A percentile compares a stretch with the other conserved stretches of the same genome.
phyloP scores from a whole-genome alignment of 768 basidiomycete species.

The Serendipita sp. region DNA sequence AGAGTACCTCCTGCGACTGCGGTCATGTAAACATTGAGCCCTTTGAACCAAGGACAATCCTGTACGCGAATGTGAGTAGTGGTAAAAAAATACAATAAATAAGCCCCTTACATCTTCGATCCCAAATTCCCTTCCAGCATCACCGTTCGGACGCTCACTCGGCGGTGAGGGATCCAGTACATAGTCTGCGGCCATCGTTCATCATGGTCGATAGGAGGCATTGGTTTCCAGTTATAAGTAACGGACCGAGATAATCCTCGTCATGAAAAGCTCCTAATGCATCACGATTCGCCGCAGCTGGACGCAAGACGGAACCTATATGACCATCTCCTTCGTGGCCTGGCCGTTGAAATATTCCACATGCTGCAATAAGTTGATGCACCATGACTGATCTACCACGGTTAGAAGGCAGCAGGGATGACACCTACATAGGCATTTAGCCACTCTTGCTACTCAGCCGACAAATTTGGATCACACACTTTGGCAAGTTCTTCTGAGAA shows the following conservation, averaged over 20 bases:
- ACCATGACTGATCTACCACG: slow-evolving; percentile 47
- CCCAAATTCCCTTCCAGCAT: slow-evolving; percentile 32
- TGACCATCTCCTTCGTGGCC: not conserved
- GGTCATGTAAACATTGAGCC: slow-evolving; percentile 51
- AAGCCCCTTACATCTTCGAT: slow-evolving; percentile 36
- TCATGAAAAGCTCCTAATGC: slow-evolving; percentile 24
- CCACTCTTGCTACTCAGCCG: not conserved
- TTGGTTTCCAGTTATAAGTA: not conserved
- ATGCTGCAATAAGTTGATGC: slow-evolving; percentile 42
- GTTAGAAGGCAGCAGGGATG: slow-evolving; percentile 55
- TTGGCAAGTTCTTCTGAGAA: slow-evolving; percentile 1
- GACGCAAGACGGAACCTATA: slow-evolving; percentile 6
- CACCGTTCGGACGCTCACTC: not conserved
- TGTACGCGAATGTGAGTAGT: slow-evolving; percentile 18
- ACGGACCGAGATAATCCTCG: slow-evolving; percentile 19
- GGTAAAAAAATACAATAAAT: slow-evolving; percentile 2
- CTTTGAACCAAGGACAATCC: slow-evolving; percentile 73
- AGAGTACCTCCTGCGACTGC: slow-evolving; percentile 65
- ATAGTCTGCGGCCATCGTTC: not conserved
- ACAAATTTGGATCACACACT: not conserved
- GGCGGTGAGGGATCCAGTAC: not conserved
- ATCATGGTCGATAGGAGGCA: not conserved
- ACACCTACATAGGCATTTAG: slow-evolving; percentile 20
- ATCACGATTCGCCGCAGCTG: slow-evolving; percentile 14
- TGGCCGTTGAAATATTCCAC: slow-evolving; percentile 20